Conservation (phyloP, 495 filamentous ascomycete species). For the Staphylotrichum tortipilum region DNA sequence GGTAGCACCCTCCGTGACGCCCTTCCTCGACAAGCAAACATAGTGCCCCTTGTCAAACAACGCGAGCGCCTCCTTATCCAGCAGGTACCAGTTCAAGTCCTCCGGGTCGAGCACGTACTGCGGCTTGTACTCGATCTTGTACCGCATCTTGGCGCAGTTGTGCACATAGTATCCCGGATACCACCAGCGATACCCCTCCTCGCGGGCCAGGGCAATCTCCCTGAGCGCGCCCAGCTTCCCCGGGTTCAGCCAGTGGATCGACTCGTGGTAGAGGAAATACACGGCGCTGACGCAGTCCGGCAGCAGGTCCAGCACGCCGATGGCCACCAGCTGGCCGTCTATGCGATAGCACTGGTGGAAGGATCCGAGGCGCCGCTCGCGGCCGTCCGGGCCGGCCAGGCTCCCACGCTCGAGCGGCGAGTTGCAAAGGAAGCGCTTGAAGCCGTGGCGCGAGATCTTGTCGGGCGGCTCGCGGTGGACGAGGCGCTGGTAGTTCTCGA, state of each 20-base stretch:
- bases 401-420: slow-evolving; percentile 59
- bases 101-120: slow-evolving; percentile 79
- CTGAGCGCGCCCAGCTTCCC: slow-evolving; percentile 83
- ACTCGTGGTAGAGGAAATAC: slow-evolving; percentile 88
- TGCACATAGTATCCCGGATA: slow-evolving; percentile 46
- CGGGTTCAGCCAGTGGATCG: slow-evolving; percentile 67
- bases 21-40: slow-evolving; percentile 54
- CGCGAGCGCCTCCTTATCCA: slow-evolving; percentile 56
- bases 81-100: slow-evolving; percentile 61
- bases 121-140: slow-evolving; percentile 82
- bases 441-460: slow-evolving; percentile 59
- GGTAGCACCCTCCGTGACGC: neutral
- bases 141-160: slow-evolving; percentile 49
- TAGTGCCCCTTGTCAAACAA: slow-evolving; percentile 60
- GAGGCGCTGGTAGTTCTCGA: slow-evolving; percentile 73
- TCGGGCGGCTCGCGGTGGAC: slow-evolving; percentile 68
- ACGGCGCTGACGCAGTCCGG: slow-evolving; percentile 85
- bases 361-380: slow-evolving; percentile 62
- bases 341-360: slow-evolving; percentile 93
- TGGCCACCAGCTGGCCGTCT: slow-evolving; percentile 78
- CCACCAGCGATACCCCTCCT: slow-evolving; percentile 60
- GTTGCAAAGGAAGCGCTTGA: slow-evolving; percentile 73
- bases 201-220: slow-evolving; percentile 71
- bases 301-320: slow-evolving; percentile 81
- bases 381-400: slow-evolving; percentile 33